phyloP scores from a whole-genome alignment of 2,329 filamentous ascomycete genomes.

The Fusarium sp. region DNA sequence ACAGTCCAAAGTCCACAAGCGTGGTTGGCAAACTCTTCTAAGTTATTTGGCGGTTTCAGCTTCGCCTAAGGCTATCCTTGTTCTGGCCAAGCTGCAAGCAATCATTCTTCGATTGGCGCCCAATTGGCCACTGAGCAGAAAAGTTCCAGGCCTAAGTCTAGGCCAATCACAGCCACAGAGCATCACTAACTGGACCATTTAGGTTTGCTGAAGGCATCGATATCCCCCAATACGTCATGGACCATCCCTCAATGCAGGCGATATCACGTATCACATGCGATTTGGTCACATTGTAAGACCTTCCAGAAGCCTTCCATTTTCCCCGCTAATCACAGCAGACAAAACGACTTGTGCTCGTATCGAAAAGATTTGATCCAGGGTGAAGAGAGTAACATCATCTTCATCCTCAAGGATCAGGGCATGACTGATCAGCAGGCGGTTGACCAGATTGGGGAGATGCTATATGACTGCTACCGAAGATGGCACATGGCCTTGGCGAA shows the following conservation, averaged over 20 bases:
- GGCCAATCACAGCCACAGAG: background rate
- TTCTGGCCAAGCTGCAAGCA: background rate
- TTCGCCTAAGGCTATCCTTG: background rate
- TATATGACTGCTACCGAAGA: slow-evolving; percentile 16
- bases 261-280: slow-evolving; percentile 24
- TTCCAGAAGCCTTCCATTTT: background rate
- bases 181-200: background rate
- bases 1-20: background rate
- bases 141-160: background rate
- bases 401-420: slow-evolving; percentile 17
- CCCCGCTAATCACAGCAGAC: background rate
- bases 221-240: slow-evolving; percentile 20
- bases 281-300: slow-evolving; percentile 12
- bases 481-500: slow-evolving; percentile 14
- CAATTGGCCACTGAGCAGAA: background rate
- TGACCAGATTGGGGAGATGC: slow-evolving; percentile 20
- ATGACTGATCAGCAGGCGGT: slow-evolving; percentile 22
- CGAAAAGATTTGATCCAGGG: slow-evolving; percentile 19
- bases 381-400: slow-evolving; percentile 23
- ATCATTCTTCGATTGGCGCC: background rate
- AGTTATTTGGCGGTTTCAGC: background rate
- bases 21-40: background rate
- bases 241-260: slow-evolving; percentile 12
- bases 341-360: slow-evolving; percentile 23
- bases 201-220: slow-evolving; percentile 22